Base-by-base conservation (phyloP, 2,329 filamentous ascomycete genomes). In the Phaeophleospora eucalypticola region DNA sequence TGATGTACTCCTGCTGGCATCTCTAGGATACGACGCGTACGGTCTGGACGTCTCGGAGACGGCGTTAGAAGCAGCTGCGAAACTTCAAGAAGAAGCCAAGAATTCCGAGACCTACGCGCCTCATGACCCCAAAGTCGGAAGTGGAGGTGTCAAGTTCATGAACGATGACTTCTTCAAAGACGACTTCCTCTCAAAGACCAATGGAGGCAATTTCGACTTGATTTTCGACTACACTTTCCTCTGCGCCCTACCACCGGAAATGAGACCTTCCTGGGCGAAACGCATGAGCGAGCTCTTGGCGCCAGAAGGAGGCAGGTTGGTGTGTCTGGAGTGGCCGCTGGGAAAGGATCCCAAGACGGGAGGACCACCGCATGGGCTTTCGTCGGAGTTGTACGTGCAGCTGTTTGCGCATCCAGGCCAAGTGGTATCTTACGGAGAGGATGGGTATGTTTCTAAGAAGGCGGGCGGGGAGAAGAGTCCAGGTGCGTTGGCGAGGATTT, bases 271-370 rank as follows among this genome's bases (percentile, higher is more conserved):
- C 18, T 84, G 81, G 81, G 76, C 80, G 2, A 65, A 70, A 14
- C 72, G 79, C 16, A 77, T 79, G 63, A 71, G 71, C 3, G 67
- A 76, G 45, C 69, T 84, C 6, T 72, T 84, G 9, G 67, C 74
- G 12, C 67, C 72, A 1, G 65, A 65, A 2, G 79, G 79, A 4
- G 7, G 12, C n/a, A 68, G 71, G 40, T 69, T 84, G 44, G 71
- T 84, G 40, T 83, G 81, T 67, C 76, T 95, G 51, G 88, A 95
- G 64, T 94, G 86, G 64, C 89, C 89, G 8, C 81, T 84, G 1
- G 77, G 80, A 51, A 93, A 90, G 65, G 75, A 80, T 35, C 76
- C 83, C 8, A 73, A 72, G 9, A 73, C 77, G 8, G 75, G 75
- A 8, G 88, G 89, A 0, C 88, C 89, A 10, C 88, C 89, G 1